These are phyloP conservation scores for Xenoacremonium recifei DNA, from an alignment of 2,329 filamentous ascomycete genomes.

Conservation along the genomic window DNA sequence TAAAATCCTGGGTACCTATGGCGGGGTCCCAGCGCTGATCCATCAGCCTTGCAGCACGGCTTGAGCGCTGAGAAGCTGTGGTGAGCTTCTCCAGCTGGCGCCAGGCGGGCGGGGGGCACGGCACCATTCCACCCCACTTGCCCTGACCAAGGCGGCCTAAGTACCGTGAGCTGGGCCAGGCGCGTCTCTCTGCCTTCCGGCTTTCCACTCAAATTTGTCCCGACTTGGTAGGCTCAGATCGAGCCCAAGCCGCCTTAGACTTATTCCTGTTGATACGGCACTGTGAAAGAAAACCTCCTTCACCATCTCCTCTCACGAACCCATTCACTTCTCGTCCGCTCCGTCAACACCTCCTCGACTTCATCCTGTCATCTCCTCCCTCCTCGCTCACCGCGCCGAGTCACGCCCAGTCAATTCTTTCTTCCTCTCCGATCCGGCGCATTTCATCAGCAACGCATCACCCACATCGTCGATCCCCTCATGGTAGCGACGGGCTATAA, in stretches of 20 bases:
- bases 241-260: background rate
- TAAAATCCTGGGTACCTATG: no score
- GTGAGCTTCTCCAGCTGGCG: no score
- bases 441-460: background rate
- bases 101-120: no score
- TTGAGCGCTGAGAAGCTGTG: background rate
- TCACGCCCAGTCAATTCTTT: background rate
- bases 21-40: constrained; percentile 5
- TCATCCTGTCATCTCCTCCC: background rate
- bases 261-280: background rate
- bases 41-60: constrained; percentile 14
- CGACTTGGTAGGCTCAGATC: no score
- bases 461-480: constrained; percentile 6
- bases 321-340: background rate
- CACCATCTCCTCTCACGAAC: background rate
- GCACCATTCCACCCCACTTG: background rate
- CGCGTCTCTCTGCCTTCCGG: background rate
- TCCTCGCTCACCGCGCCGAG: no score
- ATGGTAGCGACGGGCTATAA: constrained; percentile 18
- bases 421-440: no score
- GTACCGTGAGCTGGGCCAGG: background rate
- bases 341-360: background rate
- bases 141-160: background rate
- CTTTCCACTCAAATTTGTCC: background rate
- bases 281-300: background rate